Conservation (phyloP, 768 basidiomycete genomes). For the Cubamyces sp. region DNA sequence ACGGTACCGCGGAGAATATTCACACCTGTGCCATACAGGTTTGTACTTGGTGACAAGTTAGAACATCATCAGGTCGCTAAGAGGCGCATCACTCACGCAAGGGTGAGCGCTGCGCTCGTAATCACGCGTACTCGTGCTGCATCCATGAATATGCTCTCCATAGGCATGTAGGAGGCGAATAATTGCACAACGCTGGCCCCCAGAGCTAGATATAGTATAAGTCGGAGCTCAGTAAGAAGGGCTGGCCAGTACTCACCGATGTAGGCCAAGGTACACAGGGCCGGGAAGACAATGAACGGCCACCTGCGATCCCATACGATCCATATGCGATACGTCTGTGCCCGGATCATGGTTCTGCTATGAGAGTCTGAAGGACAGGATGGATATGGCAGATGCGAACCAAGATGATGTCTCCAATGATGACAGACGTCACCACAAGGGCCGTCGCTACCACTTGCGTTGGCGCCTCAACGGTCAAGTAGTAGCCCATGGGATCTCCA, state of each 20-base stretch:
- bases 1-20: not conserved
- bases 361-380: not conserved
- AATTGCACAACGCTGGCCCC: slow-evolving; percentile 14
- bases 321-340: slow-evolving; percentile 21
- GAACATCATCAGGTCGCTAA: not conserved
- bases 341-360: too few species aligned
- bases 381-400: not conserved
- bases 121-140: slow-evolving; percentile 3
- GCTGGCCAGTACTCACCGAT: not conserved
- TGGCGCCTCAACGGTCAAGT: slow-evolving; percentile 13
- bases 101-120: slow-evolving; percentile 9
- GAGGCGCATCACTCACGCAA: slow-evolving; percentile 1
- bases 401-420: slow-evolving; percentile 18
- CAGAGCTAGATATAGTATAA: not conserved
- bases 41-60: not conserved
- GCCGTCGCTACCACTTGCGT: slow-evolving; percentile 11
- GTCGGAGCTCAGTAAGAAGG: not conserved
- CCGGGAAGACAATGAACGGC: slow-evolving; percentile 11
- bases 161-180: slow-evolving; percentile 6
- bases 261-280: slow-evolving; percentile 10
- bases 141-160: slow-evolving; percentile 14
- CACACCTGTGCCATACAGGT: slow-evolving; percentile 17
- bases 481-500: slow-evolving; percentile 8
- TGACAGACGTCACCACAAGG: slow-evolving; percentile 13
- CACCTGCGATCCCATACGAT: slow-evolving; percentile 13